Percentiles rank a stretch among this genome's conserved stretches.
These are phyloP conservation scores for Coprinopsis sp. DNA, from an alignment of 768 basidiomycete species.

Conservation along the genomic window DNA sequence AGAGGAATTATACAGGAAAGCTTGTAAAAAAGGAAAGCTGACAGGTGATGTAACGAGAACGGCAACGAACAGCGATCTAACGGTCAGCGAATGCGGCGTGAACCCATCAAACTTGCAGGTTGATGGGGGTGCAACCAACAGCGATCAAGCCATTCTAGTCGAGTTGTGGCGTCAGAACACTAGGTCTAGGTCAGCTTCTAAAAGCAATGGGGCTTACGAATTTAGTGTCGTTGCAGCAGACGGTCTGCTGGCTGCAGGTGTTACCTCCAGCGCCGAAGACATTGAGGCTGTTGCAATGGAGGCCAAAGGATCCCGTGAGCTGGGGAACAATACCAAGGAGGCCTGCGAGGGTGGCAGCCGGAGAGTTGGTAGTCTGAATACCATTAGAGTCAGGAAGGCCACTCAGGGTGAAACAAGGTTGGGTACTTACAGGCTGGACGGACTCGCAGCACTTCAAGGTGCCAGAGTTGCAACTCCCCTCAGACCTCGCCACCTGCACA, in stretches of 20 bases:
- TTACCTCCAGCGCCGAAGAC: slow-evolving; percentile 14
- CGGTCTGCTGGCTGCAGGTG: slow-evolving; percentile 22
- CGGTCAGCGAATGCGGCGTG: too few relatives aligned
- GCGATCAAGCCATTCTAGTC: slow-evolving; percentile 16
- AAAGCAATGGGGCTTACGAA: slow-evolving; percentile 15
- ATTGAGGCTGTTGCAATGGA: slow-evolving; percentile 18
- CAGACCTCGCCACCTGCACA: slow-evolving; percentile 16
- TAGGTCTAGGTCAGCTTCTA: not conserved
- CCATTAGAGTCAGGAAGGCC: not conserved
- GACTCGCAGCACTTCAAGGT: slow-evolving; percentile 22
- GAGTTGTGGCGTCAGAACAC: not conserved
- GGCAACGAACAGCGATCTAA: too few relatives aligned
- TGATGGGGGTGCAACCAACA: slow-evolving; percentile 22
- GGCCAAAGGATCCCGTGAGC: slow-evolving; percentile 9
- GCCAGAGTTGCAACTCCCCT: slow-evolving; percentile 17
- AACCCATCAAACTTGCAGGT: too few relatives aligned
- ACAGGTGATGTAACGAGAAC: too few relatives aligned
- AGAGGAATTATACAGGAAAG: too few relatives aligned
- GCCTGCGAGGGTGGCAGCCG: slow-evolving; percentile 1
- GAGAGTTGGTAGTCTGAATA: slow-evolving; percentile 3
- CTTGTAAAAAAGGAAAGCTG: too few relatives aligned
- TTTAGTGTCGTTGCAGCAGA: slow-evolving; percentile 26
- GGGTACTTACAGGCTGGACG: slow-evolving; percentile 10
- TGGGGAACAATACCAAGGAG: slow-evolving; percentile 6
- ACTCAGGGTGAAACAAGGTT: not conserved